Base-by-base conservation (phyloP, 1,284 basidiomycete species). In the Macrocystidia cucumis region DNA sequence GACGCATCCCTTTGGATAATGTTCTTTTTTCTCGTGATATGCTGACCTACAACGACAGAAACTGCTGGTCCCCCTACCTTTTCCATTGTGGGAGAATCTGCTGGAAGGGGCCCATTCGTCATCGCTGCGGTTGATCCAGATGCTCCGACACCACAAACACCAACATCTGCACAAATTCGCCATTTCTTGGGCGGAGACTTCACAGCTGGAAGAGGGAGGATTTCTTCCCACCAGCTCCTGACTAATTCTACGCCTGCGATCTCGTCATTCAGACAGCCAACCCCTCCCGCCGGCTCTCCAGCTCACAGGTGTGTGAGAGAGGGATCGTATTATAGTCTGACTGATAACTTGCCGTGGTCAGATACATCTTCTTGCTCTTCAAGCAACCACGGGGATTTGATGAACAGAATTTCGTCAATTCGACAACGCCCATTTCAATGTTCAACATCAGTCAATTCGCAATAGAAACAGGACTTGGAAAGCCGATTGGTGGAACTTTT, bases 121-220 rank as follows among this genome's bases (percentile, higher is more conserved):
- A 49, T 72, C 13, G 63, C 62, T 1, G 48, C 56, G 9, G 62
- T 72, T 4, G 72, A 75, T 39, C 71, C 62, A 4, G 70, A 75
- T 41, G 69, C 66, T 5, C 71, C 71, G 1, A 67, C 69, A 6
- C 71, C 70, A 2, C 63, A 69, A 41, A 45, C 36, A 9, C 68
- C 67, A 2, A 66, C 62, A 0, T 38, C 18, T 9, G 59, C 70
- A 0, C 63, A 73, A 44, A 68, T 73, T 35, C 60, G 69, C 11
- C 72, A 75, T 46, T 71, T 72, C 51, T 50, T 76, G 3, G 69
- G 66, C 0, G 62, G 65, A 2, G 59, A 69, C 48, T 73, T 70
- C 41, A 37, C 51, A 27, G 30, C 44, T 2, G 39, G 35, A 4
- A 13, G 44, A 21, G 36, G 26, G 4, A 44, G 42, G 25, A 14